Base-by-base conservation (phyloP, 371 early-diverging fungal species). In the Batkoa obscura region DNA sequence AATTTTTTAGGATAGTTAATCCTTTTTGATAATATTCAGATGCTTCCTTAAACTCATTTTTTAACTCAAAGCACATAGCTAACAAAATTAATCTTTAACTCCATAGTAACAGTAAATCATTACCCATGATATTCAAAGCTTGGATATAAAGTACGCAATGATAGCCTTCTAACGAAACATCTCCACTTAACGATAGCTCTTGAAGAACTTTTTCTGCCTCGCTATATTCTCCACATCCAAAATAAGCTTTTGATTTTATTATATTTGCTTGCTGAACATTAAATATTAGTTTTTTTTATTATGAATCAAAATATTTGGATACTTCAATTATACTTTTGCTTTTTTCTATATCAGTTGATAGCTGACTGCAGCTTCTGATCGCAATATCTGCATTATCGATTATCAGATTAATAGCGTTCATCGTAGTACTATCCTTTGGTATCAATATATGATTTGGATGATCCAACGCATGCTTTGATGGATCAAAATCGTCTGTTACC, bases 381-480 rank as follows among this genome's bases (percentile, higher is more conserved):
- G 60, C 60, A 10, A 23, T 34, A 12, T 60, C 57, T 0, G 45
- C 30, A 50, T 51, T 57, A 9, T 45, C 58, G 34, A 57, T 45
- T 6, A 52, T 53, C 13, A 9, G 5, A 9, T 36, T 43, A 3
- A 30, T 50, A 15, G 50, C 38, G 32, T 3, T 8, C 12, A n/a
- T 30, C 23, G 15, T 43, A 51, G 57, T 46, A 34, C 45, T 13
- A n/a, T 17, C 37, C 12, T 61, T 60, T 23, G 64, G 55, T 30
- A 69, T 31, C 2, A 59, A 58, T 35, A 66, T 57, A n/a, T 63
- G 35, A 30, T 60, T 55, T 30, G 66, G 70, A n/a, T 51, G 41
- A 60, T 71, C 69, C 6, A 51, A 23, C 35, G 56, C 52, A 38
- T 67, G 66, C n/a, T 50, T 37, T 12, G 36, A 23, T 30, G 13